Percentiles rank a stretch among this genome's conserved stretches.
Conservation (phyloP, 2,329 filamentous ascomycete species). For the Triangularia verruculosa region DNA sequence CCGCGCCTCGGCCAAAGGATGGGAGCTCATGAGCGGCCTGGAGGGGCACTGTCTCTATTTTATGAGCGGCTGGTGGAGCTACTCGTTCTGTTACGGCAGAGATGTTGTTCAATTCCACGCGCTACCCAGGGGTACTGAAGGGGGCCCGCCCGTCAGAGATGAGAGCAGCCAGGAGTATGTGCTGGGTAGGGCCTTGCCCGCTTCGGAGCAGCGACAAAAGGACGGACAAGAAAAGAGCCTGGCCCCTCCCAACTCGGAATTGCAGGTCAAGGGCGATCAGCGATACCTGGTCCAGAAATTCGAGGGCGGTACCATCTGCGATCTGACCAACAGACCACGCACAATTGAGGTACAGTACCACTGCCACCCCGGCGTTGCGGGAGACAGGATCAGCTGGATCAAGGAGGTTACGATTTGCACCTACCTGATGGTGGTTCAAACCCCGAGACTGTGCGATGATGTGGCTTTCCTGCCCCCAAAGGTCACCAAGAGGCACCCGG, state of each 20-base stretch:
- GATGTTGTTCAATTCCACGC: constrained; percentile 91
- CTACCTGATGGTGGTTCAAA: constrained; percentile 91
- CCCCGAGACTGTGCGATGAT: constrained; percentile 82
- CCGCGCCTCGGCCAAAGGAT: constrained; percentile 72
- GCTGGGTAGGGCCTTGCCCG: constrained; percentile 58
- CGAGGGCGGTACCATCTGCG: constrained; percentile 76
- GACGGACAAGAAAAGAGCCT: constrained; percentile 21
- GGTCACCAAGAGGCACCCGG: constrained; percentile 71
- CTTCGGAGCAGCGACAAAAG: constrained; percentile 12
- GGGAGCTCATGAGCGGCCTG: constrained; percentile 75
- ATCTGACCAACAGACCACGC: constrained; percentile 76
- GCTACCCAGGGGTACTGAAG: constrained; percentile 62
- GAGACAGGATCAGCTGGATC: constrained; percentile 83
- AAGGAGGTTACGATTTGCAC: constrained; percentile 89
- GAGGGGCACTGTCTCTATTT: constrained; percentile 78
- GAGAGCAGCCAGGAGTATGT: constrained; percentile 72
- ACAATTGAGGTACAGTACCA: constrained; percentile 80
- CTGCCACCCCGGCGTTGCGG: constrained; percentile 71
- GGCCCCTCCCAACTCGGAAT: constrained; percentile 53
- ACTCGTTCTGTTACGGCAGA: constrained; percentile 87
- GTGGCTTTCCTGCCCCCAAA: constrained; percentile 80
- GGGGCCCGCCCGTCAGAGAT: constrained; percentile 74
- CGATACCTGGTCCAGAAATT: constrained; percentile 83
- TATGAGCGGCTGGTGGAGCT: constrained; percentile 90
- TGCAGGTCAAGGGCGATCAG: constrained; percentile 80